Evolutionary conservation across 2,329 filamentous ascomycete genomes (phyloP), one percentile per base, ranked within the genome.

Genomic region (Microdochium bolleyi): DNA sequence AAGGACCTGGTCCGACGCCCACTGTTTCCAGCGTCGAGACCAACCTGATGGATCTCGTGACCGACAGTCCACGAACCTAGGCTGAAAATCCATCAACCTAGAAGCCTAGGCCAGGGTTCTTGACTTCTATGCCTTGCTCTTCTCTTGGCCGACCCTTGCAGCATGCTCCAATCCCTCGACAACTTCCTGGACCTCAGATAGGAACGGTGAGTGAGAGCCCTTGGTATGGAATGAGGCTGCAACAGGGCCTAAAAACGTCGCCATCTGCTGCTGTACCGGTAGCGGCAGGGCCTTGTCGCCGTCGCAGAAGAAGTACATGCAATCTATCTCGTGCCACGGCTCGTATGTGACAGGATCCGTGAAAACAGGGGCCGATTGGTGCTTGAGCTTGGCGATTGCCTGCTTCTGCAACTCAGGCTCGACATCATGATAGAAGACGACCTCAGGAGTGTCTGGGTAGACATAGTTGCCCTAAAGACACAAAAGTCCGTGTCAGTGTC

Each of bases 371-470:
- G 54, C 53, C 2, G 58, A 59, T 50, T 57, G 53, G 52, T 58
- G 54, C 52, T 55, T 49, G 48, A 60, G 56, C 24, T 50, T 51
- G 19, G 54, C 24, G 9, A 59, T 51, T 41, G 54, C 52, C 7
- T 50, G 37, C 52, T 55, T 51, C 19, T 49, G 51, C 27, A 55
- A 48, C 11, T 53, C 56, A 11, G 52, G 49, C 16, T 49, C 30
- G n/a, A 59, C 56, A 48, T 60, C 58, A 52, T 59, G 56, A 51
- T 60, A 60, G 41, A 60, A 57, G 49, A 56, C 52, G 13, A 55
- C 52, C 37, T 54, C 54, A 11, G 57, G 57, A 2, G 50, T 51
- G 21, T 50, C 46, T 16, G 53, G 53, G 44, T 49, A 44, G 7
- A 59, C 55, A 25, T 55, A 53, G 34, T 57, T 54, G 11, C 53